These are phyloP conservation scores for Candida tropicalis DNA, from an alignment of 1,139 yeast genomes.

Conservation along the genomic window DNA sequence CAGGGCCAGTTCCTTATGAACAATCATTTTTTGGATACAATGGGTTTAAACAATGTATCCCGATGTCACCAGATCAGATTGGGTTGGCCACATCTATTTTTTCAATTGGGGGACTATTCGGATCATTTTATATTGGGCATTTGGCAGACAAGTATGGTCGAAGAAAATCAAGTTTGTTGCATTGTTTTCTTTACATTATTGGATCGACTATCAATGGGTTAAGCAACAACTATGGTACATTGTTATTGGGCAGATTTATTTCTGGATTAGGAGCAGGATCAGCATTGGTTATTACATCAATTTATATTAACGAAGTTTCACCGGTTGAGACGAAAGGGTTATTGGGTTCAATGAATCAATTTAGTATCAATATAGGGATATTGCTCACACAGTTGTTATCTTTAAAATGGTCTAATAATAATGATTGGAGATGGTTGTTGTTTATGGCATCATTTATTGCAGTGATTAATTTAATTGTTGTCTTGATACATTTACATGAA, in stretches of 20 bases:
- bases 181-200: constrained; percentile 56
- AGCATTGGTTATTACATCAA: constrained; percentile 81
- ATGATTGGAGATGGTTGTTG: constrained; percentile 73
- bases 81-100: constrained; percentile 85
- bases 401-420: constrained; percentile 61
- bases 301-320: constrained; percentile 77
- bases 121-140: constrained; percentile 72
- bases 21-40: constrained; percentile 42
- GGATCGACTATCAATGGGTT: constrained; percentile 70
- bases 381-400: constrained; percentile 77
- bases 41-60: constrained; percentile 52
- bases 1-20: constrained; percentile 33
- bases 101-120: constrained; percentile 83
- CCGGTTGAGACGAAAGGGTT: constrained; percentile 71
- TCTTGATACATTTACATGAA: constrained; percentile 57
- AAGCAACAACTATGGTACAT: constrained; percentile 42
- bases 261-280: constrained; percentile 89
- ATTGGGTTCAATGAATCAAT: constrained; percentile 87
- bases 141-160: constrained; percentile 75
- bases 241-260: constrained; percentile 72
- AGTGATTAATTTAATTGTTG: constrained; percentile 43
- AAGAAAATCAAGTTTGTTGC: constrained; percentile 54
- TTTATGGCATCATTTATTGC: constrained; percentile 62
- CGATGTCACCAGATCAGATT: constrained; percentile 61
- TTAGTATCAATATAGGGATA: constrained; percentile 83